These are phyloP conservation scores for Xylona heveae DNA, from an alignment of 495 filamentous ascomycete genomes.

Conservation along the genomic window DNA sequence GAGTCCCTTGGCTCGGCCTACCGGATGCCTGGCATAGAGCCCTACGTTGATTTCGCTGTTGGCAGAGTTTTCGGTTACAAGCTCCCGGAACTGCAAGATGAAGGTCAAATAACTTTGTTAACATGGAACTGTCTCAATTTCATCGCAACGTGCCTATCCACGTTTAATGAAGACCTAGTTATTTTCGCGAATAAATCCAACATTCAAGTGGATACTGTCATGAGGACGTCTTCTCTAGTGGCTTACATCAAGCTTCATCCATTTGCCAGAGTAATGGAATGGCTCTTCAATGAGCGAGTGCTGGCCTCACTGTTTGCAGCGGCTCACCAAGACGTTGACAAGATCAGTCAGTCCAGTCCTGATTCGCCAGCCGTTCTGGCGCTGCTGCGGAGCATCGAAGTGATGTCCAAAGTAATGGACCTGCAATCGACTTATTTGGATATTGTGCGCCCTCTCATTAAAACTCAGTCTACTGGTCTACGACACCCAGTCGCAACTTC, in stretches of 20 bases:
- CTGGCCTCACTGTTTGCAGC: conserved; percentile 54
- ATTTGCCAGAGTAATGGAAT: conserved; percentile 84
- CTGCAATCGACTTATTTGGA: conserved; percentile 83
- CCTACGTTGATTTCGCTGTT: conserved; percentile 76
- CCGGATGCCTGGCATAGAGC: conserved; percentile 71
- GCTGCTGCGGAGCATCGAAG: conserved; percentile 51
- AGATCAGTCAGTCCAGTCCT: conserved; percentile 39
- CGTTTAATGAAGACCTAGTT: conserved; percentile 85
- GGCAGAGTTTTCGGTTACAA: conserved; percentile 47
- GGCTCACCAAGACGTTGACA: conserved; percentile 45
- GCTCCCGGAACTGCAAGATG: conserved; percentile 33
- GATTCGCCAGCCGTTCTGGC: conserved; percentile 58
- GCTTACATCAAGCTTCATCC: conserved; percentile 73
- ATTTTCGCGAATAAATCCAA: conserved; percentile 56
- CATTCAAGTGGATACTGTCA: conserved; percentile 46
- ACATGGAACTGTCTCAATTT: conserved; percentile 64
- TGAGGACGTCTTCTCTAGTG: conserved; percentile 45
- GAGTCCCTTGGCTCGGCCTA: conserved; percentile 62
- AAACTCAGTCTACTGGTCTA: conserved; percentile 23
- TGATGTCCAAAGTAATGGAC: conserved; percentile 58
- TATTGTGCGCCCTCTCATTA: conserved; percentile 58
- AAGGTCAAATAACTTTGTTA: conserved; percentile 42
- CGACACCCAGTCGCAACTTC: conserved; percentile 39
- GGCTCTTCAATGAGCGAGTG: conserved; percentile 88
- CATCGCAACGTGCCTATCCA: conserved; percentile 45